phyloP scores from a whole-genome alignment of 148 eudicot species.

The Bassia scoparia region DNA sequence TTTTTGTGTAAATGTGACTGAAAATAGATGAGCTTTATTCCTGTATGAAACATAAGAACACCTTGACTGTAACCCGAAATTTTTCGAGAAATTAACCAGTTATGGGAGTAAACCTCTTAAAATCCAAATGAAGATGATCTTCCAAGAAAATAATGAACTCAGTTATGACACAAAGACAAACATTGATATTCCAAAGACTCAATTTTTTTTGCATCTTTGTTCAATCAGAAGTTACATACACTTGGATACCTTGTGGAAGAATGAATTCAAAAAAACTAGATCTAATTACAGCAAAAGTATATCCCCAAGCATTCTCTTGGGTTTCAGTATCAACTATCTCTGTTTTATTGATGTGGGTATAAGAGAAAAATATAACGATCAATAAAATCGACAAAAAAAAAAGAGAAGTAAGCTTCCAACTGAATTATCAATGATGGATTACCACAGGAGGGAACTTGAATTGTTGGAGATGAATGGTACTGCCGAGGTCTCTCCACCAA shows the following conservation, averaged over 20 bases:
- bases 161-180: not conserved
- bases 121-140: not conserved
- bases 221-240: not conserved
- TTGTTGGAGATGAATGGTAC: slow-evolving; percentile 61
- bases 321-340: not conserved
- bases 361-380: not conserved
- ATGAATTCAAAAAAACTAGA: not conserved
- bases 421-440: slow-evolving; percentile 47
- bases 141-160: not conserved
- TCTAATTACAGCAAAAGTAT: slow-evolving; percentile 22
- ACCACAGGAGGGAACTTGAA: slow-evolving; percentile 72
- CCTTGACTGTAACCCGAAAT: not conserved
- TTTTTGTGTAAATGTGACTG: too few relatives aligned
- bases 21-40: too few relatives aligned
- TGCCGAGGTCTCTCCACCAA: slow-evolving; percentile 49
- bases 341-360: slow-evolving; percentile 13
- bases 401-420: not conserved
- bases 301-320: slow-evolving; percentile 27
- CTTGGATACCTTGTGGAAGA: slow-evolving; percentile 7
- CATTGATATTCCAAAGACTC: not conserved
- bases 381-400: slow-evolving; percentile 20
- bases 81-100: not conserved
- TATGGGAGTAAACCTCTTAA: not conserved
- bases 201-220: not conserved
- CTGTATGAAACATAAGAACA: not conserved